These are phyloP conservation scores for Cladobotryum mycophilum DNA, from an alignment of 2,329 filamentous ascomycete species.

Conservation along the genomic window DNA sequence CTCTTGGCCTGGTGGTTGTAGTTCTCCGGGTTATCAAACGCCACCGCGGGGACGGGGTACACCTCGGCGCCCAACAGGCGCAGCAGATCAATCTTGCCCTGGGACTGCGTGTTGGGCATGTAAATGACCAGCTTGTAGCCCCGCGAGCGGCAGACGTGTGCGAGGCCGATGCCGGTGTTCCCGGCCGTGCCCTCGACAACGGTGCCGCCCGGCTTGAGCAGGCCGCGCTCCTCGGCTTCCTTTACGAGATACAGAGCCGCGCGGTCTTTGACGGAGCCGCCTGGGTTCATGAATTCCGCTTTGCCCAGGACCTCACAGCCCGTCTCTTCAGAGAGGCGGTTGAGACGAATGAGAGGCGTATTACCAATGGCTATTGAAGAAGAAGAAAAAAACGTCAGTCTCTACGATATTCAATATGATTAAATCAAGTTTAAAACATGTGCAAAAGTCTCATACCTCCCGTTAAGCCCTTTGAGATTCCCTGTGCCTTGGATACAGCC, in stretches of 20 bases:
- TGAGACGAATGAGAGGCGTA: conserved; percentile 87
- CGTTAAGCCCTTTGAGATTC: conserved; percentile 68
- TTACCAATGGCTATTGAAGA: conserved; percentile 92
- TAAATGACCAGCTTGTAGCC: conserved; percentile 97
- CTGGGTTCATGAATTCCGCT: conserved; percentile 98
- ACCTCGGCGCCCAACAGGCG: conserved; percentile 90
- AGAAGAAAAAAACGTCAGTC: neutral
- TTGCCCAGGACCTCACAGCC: conserved; percentile 94
- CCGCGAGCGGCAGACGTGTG: conserved; percentile 86
- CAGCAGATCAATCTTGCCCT: conserved; percentile 93
- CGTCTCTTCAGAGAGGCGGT: conserved; percentile 80
- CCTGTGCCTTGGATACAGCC: conserved; percentile 72
- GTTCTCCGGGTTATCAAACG: conserved; percentile 91
- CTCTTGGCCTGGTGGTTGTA: conserved; percentile 95
- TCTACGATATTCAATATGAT: neutral
- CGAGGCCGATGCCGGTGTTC: conserved; percentile 96
- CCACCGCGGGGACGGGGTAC: conserved; percentile 89
- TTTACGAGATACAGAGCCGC: conserved; percentile 91
- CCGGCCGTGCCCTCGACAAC: conserved; percentile 96
- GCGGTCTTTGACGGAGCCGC: conserved; percentile 92
- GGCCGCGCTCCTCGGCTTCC: conserved; percentile 83
- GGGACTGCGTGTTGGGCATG: conserved; percentile 98
- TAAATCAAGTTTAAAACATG: neutral
- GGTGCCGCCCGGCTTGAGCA: conserved; percentile 79
- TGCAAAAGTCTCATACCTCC: conserved; percentile 54